Evolutionary conservation across 768 basidiomycete genomes (phyloP).

Genomic region (Coprinopsis marcescibilis): DNA sequence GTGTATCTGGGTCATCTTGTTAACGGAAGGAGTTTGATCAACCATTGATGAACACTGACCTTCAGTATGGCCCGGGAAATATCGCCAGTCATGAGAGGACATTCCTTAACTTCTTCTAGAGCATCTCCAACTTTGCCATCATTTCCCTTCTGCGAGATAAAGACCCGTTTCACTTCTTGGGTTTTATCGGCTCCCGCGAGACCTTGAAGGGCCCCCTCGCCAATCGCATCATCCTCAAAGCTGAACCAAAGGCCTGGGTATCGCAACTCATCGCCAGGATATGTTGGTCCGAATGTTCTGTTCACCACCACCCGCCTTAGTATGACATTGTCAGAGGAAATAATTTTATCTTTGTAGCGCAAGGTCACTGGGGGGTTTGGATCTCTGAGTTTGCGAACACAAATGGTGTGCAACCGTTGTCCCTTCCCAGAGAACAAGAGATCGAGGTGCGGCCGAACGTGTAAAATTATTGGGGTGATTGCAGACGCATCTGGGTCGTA

Average conservation of each 20-base stretch:
- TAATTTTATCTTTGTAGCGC: constrained; percentile 57
- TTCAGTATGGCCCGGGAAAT: constrained; percentile 62
- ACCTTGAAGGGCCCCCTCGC: constrained; percentile 42
- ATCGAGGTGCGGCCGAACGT: constrained; percentile 76
- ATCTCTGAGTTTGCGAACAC: constrained; percentile 60
- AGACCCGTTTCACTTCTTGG: constrained; percentile 72
- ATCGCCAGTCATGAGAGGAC: constrained; percentile 66
- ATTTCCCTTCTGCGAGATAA: constrained; percentile 63
- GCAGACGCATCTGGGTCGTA: constrained; percentile 69
- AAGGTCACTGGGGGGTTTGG: constrained; percentile 62
- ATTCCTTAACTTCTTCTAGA: constrained; percentile 67
- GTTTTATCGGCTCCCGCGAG: constrained; percentile 51
- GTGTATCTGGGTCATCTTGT: constrained; percentile 45
- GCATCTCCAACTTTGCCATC: constrained; percentile 55
- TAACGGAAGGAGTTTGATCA: background rate
- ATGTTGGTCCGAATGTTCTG: constrained; percentile 78
- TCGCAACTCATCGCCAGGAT: constrained; percentile 65
- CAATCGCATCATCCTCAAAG: constrained; percentile 68
- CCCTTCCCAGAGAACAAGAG: constrained; percentile 78
- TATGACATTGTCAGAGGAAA: constrained; percentile 57
- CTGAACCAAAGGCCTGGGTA: constrained; percentile 85
- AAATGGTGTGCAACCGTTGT: constrained; percentile 77
- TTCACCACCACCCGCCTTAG: constrained; percentile 62
- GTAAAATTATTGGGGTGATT: constrained; percentile 69
- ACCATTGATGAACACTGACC: constrained; percentile 29